Base-by-base conservation (phyloP, 1,284 basidiomycete species). In the Thecaphora frezii region DNA sequence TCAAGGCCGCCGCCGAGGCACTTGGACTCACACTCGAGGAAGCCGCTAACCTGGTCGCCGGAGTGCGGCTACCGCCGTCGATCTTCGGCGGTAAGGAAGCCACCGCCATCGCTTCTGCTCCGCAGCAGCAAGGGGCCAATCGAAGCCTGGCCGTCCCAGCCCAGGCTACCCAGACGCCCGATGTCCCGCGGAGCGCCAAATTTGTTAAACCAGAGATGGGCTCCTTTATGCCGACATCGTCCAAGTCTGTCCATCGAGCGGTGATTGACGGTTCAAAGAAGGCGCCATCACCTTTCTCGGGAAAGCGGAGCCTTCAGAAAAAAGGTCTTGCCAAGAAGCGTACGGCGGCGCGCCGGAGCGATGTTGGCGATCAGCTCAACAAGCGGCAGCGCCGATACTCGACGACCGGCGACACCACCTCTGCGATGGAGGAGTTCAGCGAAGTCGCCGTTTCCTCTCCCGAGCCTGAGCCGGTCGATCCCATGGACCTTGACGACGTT, bases 401-500 rank as follows among this genome's bases (percentile, higher is more conserved):
- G 10, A 62, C 64, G 5, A 47, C 59, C 28, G 67, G 57, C 45
- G 64, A 62, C 23, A 56, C 55, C 24, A 59, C 55, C n/a, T 56
- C 54, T 21, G 53, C 58, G 30, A 44, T 66, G 24, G 67, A 66
- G 30, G 58, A 63, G 24, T 54, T 56, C 44, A 73, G 71, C 42
- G 69, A 73, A 40, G 13, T 62, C 39, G 57, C 61, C 0, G 58
- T 55, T 1, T 73, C 73, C 18, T 74, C 71, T 22, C 70, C 65
- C 14, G 73, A 73, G 45, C 54, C 58, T 2, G 30, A 54, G 19
- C 50, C 23, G 8, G 62, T 65, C 16, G 61, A 68, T 21, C 58
- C 65, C 8, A 76, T 77, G 74, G 74, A 77, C 26, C 58, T 77
- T 5, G 69, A 74, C 50, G 75, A 77, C 43, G 72, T 77, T 5